Conservation (phyloP, 352 stramenopile genomes). For the Pythium guiyangense region DNA sequence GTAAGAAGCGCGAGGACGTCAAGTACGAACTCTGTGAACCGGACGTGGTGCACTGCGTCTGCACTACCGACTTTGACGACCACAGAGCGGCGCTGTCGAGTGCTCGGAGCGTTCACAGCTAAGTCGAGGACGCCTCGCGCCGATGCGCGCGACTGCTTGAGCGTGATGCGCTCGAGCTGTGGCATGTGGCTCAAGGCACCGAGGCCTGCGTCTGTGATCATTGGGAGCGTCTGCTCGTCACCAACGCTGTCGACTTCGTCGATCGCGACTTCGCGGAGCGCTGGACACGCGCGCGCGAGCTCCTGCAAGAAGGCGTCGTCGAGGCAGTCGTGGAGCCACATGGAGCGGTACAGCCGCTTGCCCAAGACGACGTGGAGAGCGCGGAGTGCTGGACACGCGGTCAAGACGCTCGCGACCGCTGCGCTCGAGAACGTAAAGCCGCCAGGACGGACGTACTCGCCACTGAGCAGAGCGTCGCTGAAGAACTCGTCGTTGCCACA, state of each 20-base stretch:
- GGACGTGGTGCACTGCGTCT: neutral
- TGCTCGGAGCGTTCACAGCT: neutral
- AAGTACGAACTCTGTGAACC: slow-evolving; percentile 2
- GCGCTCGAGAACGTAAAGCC: slow-evolving; percentile 3
- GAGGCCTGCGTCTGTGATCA: slow-evolving; percentile 4
- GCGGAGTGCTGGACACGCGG: slow-evolving; percentile 10
- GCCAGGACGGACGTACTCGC: neutral
- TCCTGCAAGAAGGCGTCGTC: neutral
- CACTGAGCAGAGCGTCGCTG: slow-evolving; percentile 4
- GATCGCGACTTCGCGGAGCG: slow-evolving; percentile 1
- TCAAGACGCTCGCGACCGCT: neutral
- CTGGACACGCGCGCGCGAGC: neutral
- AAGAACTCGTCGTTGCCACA: slow-evolving; percentile 9
- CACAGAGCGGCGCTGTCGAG: neutral
- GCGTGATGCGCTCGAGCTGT: neutral
- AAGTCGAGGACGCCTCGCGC: slow-evolving; percentile 2
- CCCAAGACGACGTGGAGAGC: slow-evolving; percentile 13
- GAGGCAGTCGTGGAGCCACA: slow-evolving; percentile 3
- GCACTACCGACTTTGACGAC: slow-evolving; percentile 3
- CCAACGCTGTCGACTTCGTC: slow-evolving; percentile 5
- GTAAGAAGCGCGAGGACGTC: slow-evolving; percentile 3
- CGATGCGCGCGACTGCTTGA: slow-evolving; percentile 7
- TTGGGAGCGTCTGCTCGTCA: neutral
- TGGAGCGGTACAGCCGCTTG: neutral
- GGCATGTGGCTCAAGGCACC: slow-evolving; percentile 1